Evolutionary conservation across 2,329 filamentous ascomycete species (phyloP).

Genomic region (Catunica adiposa): DNA sequence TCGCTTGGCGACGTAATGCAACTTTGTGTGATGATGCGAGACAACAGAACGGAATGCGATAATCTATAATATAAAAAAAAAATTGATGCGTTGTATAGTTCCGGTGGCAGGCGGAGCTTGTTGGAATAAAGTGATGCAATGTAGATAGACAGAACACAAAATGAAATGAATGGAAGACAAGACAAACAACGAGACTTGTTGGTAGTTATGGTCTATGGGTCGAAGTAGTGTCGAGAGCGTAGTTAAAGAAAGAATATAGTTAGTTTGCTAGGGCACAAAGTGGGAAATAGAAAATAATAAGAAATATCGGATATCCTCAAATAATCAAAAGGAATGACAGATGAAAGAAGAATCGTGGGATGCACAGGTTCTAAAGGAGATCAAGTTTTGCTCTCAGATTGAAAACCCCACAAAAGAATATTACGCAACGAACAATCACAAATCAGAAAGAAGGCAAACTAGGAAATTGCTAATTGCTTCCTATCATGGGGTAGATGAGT

Average conservation of each 20-base stretch:
- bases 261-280: not conserved
- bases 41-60: not conserved
- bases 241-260: slow-evolving; percentile 3
- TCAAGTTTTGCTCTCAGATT: not conserved
- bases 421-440: not conserved
- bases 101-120: not conserved
- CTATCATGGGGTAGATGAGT: not conserved
- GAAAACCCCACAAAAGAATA: not conserved
- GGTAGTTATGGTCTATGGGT: not conserved
- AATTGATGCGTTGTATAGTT: not conserved
- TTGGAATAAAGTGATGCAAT: not conserved
- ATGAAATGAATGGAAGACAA: not conserved
- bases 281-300: not conserved
- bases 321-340: not conserved
- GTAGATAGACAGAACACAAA: not conserved
- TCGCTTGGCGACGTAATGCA: not conserved
- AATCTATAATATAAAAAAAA: not conserved
- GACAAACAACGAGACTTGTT: not conserved
- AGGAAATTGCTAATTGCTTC: not conserved
- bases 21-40: not conserved
- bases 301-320: not conserved
- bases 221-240: not conserved
- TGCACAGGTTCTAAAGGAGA: not conserved
- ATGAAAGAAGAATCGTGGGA: not conserved
- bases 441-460: not conserved